phyloP scores from a whole-genome alignment of 768 basidiomycete genomes.

The Lentinula sp. region DNA sequence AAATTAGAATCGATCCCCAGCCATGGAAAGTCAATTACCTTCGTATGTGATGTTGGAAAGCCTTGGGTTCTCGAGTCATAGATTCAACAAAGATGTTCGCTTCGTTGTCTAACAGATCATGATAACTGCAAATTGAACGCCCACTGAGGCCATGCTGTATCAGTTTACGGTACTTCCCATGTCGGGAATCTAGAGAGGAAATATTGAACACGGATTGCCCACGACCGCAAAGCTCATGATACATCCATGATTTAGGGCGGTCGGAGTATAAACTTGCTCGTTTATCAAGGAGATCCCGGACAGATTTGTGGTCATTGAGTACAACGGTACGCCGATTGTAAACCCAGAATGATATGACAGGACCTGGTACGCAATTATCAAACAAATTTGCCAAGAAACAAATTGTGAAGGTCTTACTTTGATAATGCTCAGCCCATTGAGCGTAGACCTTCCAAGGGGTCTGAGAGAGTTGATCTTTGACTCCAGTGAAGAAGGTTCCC shows the following conservation, averaged over 20 bases:
- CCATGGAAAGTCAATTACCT: slow-evolving; percentile 17
- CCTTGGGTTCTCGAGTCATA: slow-evolving; percentile 22
- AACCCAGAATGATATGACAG: slow-evolving; percentile 42
- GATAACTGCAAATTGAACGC: slow-evolving; percentile 27
- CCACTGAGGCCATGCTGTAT: slow-evolving; percentile 30
- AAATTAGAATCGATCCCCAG: no score
- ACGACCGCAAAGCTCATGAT: slow-evolving; percentile 34
- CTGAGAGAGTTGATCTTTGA: not conserved
- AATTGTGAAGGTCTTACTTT: slow-evolving; percentile 3
- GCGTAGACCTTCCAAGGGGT: slow-evolving; percentile 8
- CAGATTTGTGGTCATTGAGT: slow-evolving; percentile 37
- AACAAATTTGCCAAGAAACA: not conserved
- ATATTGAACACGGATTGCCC: slow-evolving; percentile 37
- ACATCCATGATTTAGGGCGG: slow-evolving; percentile 42
- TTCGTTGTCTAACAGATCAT: slow-evolving; percentile 29
- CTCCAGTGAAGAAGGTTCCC: slow-evolving; percentile 4
- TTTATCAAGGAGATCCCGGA: slow-evolving; percentile 43
- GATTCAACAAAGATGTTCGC: slow-evolving; percentile 24
- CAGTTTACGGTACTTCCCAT: slow-evolving; percentile 34
- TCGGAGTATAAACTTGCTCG: slow-evolving; percentile 51
- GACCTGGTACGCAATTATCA: slow-evolving; percentile 17
- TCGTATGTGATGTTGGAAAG: slow-evolving; percentile 29
- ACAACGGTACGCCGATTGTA: slow-evolving; percentile 42
- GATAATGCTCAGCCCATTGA: slow-evolving; percentile 9
- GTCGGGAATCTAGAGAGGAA: slow-evolving; percentile 28